Base-by-base conservation (phyloP, 495 filamentous ascomycete genomes). In the Talaromyces nanjingensis region DNA sequence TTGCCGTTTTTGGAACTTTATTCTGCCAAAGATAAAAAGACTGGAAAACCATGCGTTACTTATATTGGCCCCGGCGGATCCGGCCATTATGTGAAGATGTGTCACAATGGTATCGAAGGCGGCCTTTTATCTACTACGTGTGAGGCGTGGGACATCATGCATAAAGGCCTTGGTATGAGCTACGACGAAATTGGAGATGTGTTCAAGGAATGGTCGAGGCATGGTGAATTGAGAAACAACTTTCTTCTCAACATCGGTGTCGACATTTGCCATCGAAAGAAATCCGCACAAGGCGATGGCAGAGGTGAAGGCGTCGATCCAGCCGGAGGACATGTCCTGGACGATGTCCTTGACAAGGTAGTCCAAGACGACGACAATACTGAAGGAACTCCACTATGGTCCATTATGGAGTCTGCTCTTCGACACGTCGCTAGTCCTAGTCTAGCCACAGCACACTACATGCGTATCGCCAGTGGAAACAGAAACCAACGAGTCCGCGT, bases 71-170 rank as follows among this genome's bases (percentile, higher is more conserved):
- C 81, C 4, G 85, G 83, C 1, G 87, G 89, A 2, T 79, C 83
- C 1, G 88, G 88, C 1, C 86, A 91, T 71, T 91, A 86, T 67
- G 86, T 90, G 37, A 91, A 92, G 72, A 91, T 91, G 87, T 81
- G 89, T 0, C 89, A 91, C 68, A 90, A 91, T 68, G 87, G 87
- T 4, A 90, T 91, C 56, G 87, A 92, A 71, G 86, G 89, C 57
- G 87, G 86, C 18, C 88, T 91, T 85, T 75, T 87, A 66, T 80
- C 79, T 27, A 72, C 80, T 5, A 75, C 85, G 29, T 81, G 80
- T 31, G 89, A 91, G 70, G 83, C 84, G 2, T 92, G 87, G 86
- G 80, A 79, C 1, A 81, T 89, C 24, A 83, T 92, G 72, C 75
- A 79, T 37, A 79, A 78, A 52, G 82, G 84, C 14, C 73, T 91